Percentiles rank a stretch among this genome's conserved stretches.
phyloP scores from a whole-genome alignment of 495 filamentous ascomycete genomes.

The Glutinoglossum americanum region DNA sequence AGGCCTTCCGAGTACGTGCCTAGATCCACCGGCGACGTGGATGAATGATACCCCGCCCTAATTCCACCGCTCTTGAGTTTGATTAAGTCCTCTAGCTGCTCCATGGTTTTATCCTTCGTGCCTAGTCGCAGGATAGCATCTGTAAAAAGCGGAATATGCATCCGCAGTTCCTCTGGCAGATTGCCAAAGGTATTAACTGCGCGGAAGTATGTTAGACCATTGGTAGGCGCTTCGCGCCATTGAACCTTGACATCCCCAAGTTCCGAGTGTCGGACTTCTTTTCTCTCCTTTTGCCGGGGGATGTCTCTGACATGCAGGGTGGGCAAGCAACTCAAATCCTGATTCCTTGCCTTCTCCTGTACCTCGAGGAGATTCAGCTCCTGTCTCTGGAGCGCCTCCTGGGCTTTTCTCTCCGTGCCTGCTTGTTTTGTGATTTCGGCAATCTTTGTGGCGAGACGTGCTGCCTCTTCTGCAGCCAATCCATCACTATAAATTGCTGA shows the following conservation, averaged over 20 bases:
- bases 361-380: slow-evolving; percentile 65
- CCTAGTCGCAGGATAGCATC: slow-evolving; percentile 84
- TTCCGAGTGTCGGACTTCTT: slow-evolving; percentile 43
- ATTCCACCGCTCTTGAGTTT: slow-evolving; percentile 94
- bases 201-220: slow-evolving; percentile 89
- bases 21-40: slow-evolving; percentile 51
- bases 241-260: slow-evolving; percentile 51
- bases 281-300: slow-evolving; percentile 49
- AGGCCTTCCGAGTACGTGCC: slow-evolving; percentile 56
- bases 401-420: slow-evolving; percentile 48
- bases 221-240: slow-evolving; percentile 81
- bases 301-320: slow-evolving; percentile 78
- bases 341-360: slow-evolving; percentile 58
- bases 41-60: slow-evolving; percentile 52
- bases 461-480: slow-evolving; percentile 55
- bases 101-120: slow-evolving; percentile 72
- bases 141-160: slow-evolving; percentile 75
- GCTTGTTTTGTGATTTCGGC: slow-evolving; percentile 40
- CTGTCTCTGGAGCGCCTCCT: slow-evolving; percentile 40
- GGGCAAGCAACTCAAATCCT: slow-evolving; percentile 73
- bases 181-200: slow-evolving; percentile 60
- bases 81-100: slow-evolving; percentile 83
- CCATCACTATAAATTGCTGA: slow-evolving; percentile 47
- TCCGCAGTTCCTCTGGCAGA: slow-evolving; percentile 65
- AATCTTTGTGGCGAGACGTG: slow-evolving; percentile 48